phyloP scores from a whole-genome alignment of 2,329 filamentous ascomycete genomes.

The Cladosporium cucumerinum region DNA sequence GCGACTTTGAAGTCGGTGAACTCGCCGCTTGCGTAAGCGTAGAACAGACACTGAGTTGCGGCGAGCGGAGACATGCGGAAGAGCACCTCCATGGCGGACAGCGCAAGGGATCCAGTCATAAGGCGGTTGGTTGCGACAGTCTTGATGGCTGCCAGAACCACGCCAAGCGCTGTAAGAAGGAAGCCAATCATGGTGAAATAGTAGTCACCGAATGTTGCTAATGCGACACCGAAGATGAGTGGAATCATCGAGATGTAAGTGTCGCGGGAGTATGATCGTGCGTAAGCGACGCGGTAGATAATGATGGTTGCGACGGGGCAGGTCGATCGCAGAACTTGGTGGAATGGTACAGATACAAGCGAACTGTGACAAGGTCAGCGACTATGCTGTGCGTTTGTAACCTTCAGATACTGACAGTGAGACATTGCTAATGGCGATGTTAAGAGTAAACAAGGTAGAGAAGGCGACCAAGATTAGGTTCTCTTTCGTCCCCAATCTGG shows the following conservation, averaged over 20 bases:
- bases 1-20: slow-evolving; percentile 23
- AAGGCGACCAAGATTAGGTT: slow-evolving; percentile 56
- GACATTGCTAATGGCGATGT: slow-evolving; percentile 61
- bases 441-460: slow-evolving; percentile 59
- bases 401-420: slow-evolving; percentile 41
- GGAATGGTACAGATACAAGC: slow-evolving; percentile 60
- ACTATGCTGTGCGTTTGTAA: not conserved
- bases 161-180: slow-evolving; percentile 37
- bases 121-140: slow-evolving; percentile 62
- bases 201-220: slow-evolving; percentile 62
- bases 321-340: slow-evolving; percentile 61
- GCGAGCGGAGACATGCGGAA: slow-evolving; percentile 62
- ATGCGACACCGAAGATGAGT: slow-evolving; percentile 56
- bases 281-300: slow-evolving; percentile 57
- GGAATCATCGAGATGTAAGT: slow-evolving; percentile 60
- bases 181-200: slow-evolving; percentile 56
- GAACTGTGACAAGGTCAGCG: slow-evolving; percentile 7
- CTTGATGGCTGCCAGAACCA: slow-evolving; percentile 44
- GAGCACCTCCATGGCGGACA: slow-evolving; percentile 58
- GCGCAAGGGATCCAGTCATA: slow-evolving; percentile 59
- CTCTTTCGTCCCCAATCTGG: slow-evolving; percentile 51
- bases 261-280: slow-evolving; percentile 52
- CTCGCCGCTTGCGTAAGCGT: slow-evolving; percentile 54
- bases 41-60: slow-evolving; percentile 53
- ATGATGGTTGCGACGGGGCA: slow-evolving; percentile 60